phyloP scores from a whole-genome alignment of 192 early-diverging fungal species.

The Umbelopsis isabellina region DNA sequence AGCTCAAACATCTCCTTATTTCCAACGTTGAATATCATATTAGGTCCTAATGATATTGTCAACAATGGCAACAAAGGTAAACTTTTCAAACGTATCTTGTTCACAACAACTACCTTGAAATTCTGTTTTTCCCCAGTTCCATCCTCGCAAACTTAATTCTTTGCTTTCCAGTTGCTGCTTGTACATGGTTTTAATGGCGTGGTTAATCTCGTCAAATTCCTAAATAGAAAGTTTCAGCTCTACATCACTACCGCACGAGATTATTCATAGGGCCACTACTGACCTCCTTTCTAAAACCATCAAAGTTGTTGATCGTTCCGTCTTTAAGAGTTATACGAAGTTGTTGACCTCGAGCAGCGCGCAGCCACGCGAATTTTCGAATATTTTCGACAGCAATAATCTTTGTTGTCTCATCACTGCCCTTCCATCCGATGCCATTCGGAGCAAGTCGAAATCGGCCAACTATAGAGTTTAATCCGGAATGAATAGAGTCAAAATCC shows the following conservation, averaged over 20 bases:
- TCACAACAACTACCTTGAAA: constrained; percentile 61
- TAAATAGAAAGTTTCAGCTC: constrained; percentile 39
- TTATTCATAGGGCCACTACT: constrained; percentile 1
- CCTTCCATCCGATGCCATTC: constrained; percentile 79
- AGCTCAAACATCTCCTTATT: constrained; percentile 91
- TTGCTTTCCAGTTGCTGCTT: constrained; percentile 74
- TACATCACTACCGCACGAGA: not conserved
- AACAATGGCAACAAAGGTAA: not conserved
- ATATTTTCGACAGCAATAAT: constrained; percentile 70
- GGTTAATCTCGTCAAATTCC: constrained; percentile 82
- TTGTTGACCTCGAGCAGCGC: constrained; percentile 85
- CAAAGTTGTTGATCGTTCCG: constrained; percentile 81
- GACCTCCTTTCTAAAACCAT: constrained; percentile 84
- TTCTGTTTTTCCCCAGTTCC: constrained; percentile 96
- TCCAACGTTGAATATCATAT: constrained; percentile 80
- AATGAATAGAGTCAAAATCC: constrained; percentile 59
- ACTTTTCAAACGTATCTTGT: no score
- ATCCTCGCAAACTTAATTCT: constrained; percentile 89
- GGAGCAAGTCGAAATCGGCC: constrained; percentile 55
- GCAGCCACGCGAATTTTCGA: constrained; percentile 75
- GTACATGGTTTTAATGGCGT: constrained; percentile 72
- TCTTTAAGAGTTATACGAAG: constrained; percentile 77
- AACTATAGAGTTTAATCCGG: constrained; percentile 46
- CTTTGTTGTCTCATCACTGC: constrained; percentile 50
- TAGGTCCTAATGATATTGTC: constrained; percentile 39